Evolutionary conservation across 192 early-diverging fungal genomes (phyloP), one percentile per base, ranked within the genome.

Genomic region (Coemansia umbellata): DNA sequence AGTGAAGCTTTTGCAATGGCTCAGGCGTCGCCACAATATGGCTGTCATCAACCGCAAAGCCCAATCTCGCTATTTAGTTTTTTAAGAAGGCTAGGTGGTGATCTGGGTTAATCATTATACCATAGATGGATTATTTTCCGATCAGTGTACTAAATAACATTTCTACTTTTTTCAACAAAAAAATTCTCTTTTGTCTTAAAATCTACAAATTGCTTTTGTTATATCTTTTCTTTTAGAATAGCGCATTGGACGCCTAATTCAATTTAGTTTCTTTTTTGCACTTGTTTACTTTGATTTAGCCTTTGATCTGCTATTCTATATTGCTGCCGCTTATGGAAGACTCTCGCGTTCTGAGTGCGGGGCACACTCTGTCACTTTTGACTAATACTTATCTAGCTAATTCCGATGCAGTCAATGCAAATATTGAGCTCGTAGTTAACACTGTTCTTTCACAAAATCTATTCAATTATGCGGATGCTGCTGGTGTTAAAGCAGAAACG

Each of bases 1-100:
- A n/a, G 58, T 76, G 44, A 69, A 60, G 51, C 23, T 63, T 31
- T 51, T 69, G 49, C 74, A 76, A 36, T 69, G 74, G 74, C 66
- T 76, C 14, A 37, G 74, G 10, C 66, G 74, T 2, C 62, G 74
- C 4, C 74, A 76, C 47, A 76, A 76, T 32, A 50, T 55, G 47
- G 58, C 66, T 0, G 55, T 76, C n/a, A 57, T 76, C 18, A 51
- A 27, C 37, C 62, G 74, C 33, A 65, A 66, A 33, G 74, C 66
- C 0, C 47, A 39, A 17, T 52, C 44, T 11, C 58, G 74, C 1
- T 62, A 65, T 28, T 36, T 76, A 13, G 62, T 69, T 0, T 62
- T 59, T 21, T 76, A 44, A 50, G 11, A 36, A 14, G 15, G 26
- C 47, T 19, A 19, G n/a, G n/a, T n/a, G n/a, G n/a, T n/a, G n/a